phyloP scores from a whole-genome alignment of 2,329 filamentous ascomycete genomes.

The Aplosporella prunicola region DNA sequence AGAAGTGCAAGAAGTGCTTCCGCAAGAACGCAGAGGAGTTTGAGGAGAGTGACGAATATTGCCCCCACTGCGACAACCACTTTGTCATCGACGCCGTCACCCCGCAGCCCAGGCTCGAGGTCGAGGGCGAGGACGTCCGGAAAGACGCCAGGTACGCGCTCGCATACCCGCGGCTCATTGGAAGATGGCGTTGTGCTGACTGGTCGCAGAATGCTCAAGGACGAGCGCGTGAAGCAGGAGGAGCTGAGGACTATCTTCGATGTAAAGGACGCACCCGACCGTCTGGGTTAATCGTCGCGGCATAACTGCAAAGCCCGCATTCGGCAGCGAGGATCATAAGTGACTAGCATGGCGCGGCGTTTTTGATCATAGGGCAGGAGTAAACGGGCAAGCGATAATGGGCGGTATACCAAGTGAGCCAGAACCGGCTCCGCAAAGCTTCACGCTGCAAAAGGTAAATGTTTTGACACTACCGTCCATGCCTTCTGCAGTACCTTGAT shows the following conservation, averaged over 20 bases:
- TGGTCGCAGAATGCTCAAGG: constrained; percentile 66
- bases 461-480: too few species aligned
- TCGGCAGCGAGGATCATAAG: neutral
- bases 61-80: constrained; percentile 98
- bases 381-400: too few species aligned
- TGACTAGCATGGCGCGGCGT: constrained; percentile 9
- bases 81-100: constrained; percentile 84
- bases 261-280: constrained; percentile 63
- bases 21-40: constrained; percentile 87
- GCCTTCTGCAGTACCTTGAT: too few species aligned
- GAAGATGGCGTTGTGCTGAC: constrained; percentile 12
- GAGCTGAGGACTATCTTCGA: constrained; percentile 62
- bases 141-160: constrained; percentile 55
- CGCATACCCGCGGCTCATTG: neutral
- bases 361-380: too few species aligned
- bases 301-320: neutral
- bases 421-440: too few species aligned
- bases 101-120: constrained; percentile 70
- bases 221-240: constrained; percentile 62
- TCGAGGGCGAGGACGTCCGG: constrained; percentile 85
- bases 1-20: constrained; percentile 98
- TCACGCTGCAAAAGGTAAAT: too few species aligned
- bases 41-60: constrained; percentile 96
- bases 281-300: constrained; percentile 52
- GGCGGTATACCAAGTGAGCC: too few species aligned